Evolutionary conservation across 306 rosid genomes (phyloP).

Genomic region (Ormosia semicastrata): DNA sequence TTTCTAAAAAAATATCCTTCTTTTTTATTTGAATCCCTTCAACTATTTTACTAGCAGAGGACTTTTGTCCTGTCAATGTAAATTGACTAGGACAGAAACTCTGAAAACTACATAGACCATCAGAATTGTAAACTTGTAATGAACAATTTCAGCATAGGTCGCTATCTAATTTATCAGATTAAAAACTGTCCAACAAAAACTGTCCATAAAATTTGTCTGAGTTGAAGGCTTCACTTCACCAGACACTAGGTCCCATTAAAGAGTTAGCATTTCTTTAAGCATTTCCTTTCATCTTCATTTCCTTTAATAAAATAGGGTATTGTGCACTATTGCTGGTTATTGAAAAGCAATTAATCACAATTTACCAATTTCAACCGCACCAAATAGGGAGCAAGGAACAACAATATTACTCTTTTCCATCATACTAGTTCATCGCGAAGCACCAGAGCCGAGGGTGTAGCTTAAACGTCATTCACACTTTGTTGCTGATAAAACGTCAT

Average conservation of each 20-base stretch:
- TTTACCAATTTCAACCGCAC: background rate
- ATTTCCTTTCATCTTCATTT: background rate
- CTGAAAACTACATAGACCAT: constrained; percentile 24
- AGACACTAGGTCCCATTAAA: constrained; percentile 27
- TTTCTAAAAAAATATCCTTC: background rate
- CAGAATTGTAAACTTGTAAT: constrained; percentile 15
- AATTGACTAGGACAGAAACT: constrained; percentile 19
- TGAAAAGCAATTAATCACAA: background rate
- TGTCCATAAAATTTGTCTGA: background rate
- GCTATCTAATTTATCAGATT: constrained; percentile 24
- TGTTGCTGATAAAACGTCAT: background rate
- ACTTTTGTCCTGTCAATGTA: constrained; percentile 20
- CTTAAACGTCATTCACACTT: background rate
- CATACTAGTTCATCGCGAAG: background rate
- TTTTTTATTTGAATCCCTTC: background rate
- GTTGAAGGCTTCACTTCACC: constrained; percentile 10
- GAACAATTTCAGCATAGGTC: constrained; percentile 25
- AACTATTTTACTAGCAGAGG: constrained; percentile 14
- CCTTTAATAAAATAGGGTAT: background rate
- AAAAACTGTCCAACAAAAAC: background rate
- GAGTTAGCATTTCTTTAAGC: background rate
- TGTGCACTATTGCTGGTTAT: background rate
- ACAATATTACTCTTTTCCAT: background rate
- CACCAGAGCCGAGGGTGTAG: background rate
- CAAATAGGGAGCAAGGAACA: background rate